A percentile compares a stretch with the other conserved stretches of the same genome.
These are phyloP conservation scores for Colletotrichum phormii DNA, from an alignment of 2,329 filamentous ascomycete species.

Conservation along the genomic window DNA sequence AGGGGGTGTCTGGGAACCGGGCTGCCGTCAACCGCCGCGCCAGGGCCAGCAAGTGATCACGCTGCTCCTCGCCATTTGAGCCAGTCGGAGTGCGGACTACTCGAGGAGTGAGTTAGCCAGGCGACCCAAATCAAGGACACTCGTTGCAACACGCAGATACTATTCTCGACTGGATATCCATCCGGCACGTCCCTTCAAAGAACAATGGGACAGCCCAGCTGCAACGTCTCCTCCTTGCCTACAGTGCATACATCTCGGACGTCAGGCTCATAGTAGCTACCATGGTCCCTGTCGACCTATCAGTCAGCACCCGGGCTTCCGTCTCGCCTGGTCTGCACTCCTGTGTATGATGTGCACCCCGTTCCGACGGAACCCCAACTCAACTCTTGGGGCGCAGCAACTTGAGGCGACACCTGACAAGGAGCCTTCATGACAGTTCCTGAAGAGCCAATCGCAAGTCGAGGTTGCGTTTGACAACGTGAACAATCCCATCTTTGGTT, in stretches of 20 bases:
- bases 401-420: slow-evolving; percentile 37
- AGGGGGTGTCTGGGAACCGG: background rate
- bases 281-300: slow-evolving; percentile 14
- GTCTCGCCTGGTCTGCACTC: slow-evolving; percentile 29
- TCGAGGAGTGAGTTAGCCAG: slow-evolving; percentile 18
- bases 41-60: slow-evolving; percentile 22
- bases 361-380: slow-evolving; percentile 36
- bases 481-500: slow-evolving; percentile 38
- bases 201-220: slow-evolving; percentile 8
- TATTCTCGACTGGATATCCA: background rate
- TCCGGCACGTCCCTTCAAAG: slow-evolving; percentile 19
- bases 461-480: slow-evolving; percentile 39
- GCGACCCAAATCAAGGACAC: slow-evolving; percentile 23
- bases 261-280: slow-evolving; percentile 28
- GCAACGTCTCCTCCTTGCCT: slow-evolving; percentile 14
- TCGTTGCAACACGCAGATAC: slow-evolving; percentile 13
- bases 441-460: slow-evolving; percentile 50
- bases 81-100: slow-evolving; percentile 27
- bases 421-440: slow-evolving; percentile 41
- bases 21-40: slow-evolving; percentile 12
- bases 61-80: slow-evolving; percentile 4
- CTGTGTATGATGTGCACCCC: slow-evolving; percentile 33
- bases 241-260: slow-evolving; percentile 19
- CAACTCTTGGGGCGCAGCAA: slow-evolving; percentile 37
- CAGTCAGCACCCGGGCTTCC: slow-evolving; percentile 37